These are phyloP conservation scores for Magnaporthiopsis rhizophila DNA, from an alignment of 2,329 filamentous ascomycete species.

Conservation along the genomic window DNA sequence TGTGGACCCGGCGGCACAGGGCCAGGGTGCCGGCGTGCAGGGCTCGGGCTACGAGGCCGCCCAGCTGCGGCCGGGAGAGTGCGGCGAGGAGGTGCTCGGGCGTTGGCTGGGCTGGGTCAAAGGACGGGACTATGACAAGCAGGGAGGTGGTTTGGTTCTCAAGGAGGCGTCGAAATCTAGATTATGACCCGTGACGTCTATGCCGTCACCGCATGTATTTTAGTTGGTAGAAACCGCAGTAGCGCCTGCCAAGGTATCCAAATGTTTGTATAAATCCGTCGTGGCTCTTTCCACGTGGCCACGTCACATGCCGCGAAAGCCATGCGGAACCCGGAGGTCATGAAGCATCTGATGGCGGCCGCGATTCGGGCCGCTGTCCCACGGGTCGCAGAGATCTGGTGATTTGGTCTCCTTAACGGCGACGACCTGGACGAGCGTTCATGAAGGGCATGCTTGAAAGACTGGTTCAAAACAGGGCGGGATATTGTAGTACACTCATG, in stretches of 20 bases:
- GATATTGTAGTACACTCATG: not conserved
- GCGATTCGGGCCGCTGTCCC: no score
- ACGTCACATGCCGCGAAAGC: no score
- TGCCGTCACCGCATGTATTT: not conserved
- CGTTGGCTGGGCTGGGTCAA: slow-evolving; percentile 72
- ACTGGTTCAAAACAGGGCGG: no score
- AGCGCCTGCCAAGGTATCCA: no score
- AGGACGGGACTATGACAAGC: slow-evolving; percentile 62
- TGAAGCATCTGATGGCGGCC: no score
- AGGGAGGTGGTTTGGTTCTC: slow-evolving; percentile 52
- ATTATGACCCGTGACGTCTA: not conserved
- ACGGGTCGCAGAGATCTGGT: no score
- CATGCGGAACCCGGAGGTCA: no score
- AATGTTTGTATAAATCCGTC: not conserved
- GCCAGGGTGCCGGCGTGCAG: slow-evolving; percentile 57
- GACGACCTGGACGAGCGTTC: no score
- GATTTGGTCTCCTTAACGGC: no score
- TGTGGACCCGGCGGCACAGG: slow-evolving; percentile 32
- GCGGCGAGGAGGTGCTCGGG: slow-evolving; percentile 60
- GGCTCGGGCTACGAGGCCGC: slow-evolving; percentile 60
- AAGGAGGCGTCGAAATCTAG: slow-evolving; percentile 29
- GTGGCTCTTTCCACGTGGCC: no score
- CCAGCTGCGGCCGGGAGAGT: slow-evolving; percentile 56
- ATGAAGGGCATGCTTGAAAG: no score
- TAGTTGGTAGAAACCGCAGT: not conserved